Base-by-base conservation (phyloP, 2,329 filamentous ascomycete species). In the Pseudogymnoascus destructans region DNA sequence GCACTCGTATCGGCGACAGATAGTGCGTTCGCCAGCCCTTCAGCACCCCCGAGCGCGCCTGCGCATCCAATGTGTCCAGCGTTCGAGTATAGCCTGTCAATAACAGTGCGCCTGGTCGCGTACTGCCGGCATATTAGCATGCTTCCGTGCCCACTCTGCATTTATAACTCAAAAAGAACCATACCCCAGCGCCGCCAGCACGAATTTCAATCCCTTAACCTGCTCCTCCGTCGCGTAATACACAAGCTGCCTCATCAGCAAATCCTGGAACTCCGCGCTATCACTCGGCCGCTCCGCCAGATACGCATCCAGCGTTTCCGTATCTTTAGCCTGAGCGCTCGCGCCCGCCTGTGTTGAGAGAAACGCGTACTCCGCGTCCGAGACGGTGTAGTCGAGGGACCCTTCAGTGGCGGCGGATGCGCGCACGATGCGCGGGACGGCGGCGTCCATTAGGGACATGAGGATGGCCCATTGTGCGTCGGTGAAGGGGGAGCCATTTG, bases 61-160 rank as follows among this genome's bases (percentile, higher is more conserved):
- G 70, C 17, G 81, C 63, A 0, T 85, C 78, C 63, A 87, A 85
- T 57, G 79, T 71, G 57, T 80, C 74, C 54, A 89, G 69, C 1
- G 84, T 80, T 0, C 77, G 79, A 62, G 78, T 75, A 67, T 82
- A 79, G n/a, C 86, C 85, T 0, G 86, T 89, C 49, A 88, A 73
- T 4, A 86, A 67, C n/a, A 86, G 70, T 21, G 82, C 81, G 23
- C 85, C 85, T 3, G 77, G 68, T 30, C 79, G 77, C 19, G 82
- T 83, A 61, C 82, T 87, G 67, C 52, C 46, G 4, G 6, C 8
- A 13, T 3, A 13, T 42, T 23, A 42, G 38, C 11, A 23, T 10
- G 11, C 6, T 19, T 11, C 2, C 6, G 17, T 42, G 19, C 9
- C 6, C 3, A 42, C 19, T 3, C 3, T 42, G 11, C 19, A 13